A percentile compares a stretch with the other conserved stretches of the same genome.
These are phyloP conservation scores for Pichia cactophila DNA, from an alignment of 1,139 yeast genomes.

Conservation along the genomic window DNA sequence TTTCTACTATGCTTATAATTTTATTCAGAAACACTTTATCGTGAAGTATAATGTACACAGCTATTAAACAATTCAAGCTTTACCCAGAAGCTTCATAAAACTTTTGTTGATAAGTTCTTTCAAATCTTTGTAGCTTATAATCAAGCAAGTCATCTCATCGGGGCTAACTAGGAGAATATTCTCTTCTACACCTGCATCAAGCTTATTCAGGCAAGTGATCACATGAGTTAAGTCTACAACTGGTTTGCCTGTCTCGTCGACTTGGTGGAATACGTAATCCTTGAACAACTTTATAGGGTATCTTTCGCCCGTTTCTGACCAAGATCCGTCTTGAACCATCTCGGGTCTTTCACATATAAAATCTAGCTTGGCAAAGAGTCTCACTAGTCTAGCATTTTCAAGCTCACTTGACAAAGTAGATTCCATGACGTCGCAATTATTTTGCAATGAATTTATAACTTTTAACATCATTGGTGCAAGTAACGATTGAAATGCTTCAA, in stretches of 20 bases:
- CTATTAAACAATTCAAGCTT: background rate
- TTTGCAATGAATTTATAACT: conserved; percentile 48
- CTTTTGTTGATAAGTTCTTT: conserved; percentile 67
- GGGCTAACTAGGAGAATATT: conserved; percentile 68
- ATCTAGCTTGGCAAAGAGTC: conserved; percentile 75
- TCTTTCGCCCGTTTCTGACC: conserved; percentile 73
- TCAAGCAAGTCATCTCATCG: conserved; percentile 76
- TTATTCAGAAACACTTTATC: too few relatives aligned
- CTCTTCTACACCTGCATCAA: conserved; percentile 91
- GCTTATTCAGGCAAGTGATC: conserved; percentile 67
- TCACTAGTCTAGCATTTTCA: conserved; percentile 81
- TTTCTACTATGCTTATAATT: too few relatives aligned
- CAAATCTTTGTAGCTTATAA: conserved; percentile 73
- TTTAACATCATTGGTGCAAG: conserved; percentile 37
- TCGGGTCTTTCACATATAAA: conserved; percentile 75
- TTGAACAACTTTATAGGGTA: conserved; percentile 72
- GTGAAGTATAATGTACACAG: background rate
- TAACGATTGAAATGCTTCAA: conserved; percentile 26
- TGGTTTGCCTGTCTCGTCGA: conserved; percentile 70
- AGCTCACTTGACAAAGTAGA: conserved; percentile 61
- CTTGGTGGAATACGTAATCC: conserved; percentile 81
- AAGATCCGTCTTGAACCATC: conserved; percentile 43
- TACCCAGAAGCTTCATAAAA: conserved; percentile 47
- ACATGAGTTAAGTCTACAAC: conserved; percentile 80
- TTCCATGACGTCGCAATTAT: conserved; percentile 58